These are phyloP conservation scores for Musa acuminata DNA, from an alignment of 176 grass and related monocot genomes.

Conservation along the genomic window DNA sequence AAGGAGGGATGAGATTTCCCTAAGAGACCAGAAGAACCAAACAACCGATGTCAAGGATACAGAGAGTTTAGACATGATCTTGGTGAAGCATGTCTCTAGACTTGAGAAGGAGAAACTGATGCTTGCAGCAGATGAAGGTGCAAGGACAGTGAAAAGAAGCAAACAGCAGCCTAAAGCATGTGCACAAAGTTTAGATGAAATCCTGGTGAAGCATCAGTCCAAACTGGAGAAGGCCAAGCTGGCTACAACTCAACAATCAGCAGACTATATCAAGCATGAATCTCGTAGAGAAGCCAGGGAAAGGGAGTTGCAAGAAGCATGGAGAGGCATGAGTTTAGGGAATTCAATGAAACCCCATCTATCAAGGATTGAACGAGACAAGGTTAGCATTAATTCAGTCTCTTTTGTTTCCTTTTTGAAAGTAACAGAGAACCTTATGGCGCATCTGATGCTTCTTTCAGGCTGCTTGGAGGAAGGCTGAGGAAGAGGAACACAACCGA, in stretches of 20 bases:
- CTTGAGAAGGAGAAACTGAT: conserved; percentile 56
- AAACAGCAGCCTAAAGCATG: conserved; percentile 6
- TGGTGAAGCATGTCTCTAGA: conserved; percentile 49
- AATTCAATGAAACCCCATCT: conserved; percentile 64
- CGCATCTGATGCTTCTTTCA: conserved; percentile 17
- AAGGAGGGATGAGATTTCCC: not conserved
- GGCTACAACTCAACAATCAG: conserved; percentile 20
- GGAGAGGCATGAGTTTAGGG: conserved; percentile 57
- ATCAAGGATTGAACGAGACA: conserved; percentile 73
- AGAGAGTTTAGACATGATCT: conserved; percentile 42
- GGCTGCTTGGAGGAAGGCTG: conserved; percentile 60
- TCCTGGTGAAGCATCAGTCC: conserved; percentile 37
- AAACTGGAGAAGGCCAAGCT: conserved; percentile 50
- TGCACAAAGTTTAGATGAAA: conserved; percentile 34
- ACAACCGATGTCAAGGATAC: conserved; percentile 4
- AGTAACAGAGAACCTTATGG: not conserved
- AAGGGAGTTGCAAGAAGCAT: conserved; percentile 54
- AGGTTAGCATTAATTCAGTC: conserved; percentile 32
- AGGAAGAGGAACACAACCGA: conserved; percentile 35
- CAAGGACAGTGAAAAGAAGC: conserved; percentile 19
- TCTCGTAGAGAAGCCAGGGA: conserved; percentile 47
- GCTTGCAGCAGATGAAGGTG: conserved; percentile 19
- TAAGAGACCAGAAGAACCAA: conserved; percentile 1
- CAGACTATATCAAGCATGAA: conserved; percentile 28
- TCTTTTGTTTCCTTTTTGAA: not conserved